Conservation (phyloP, 1,284 basidiomycete genomes). For the Pholiota adiposa region DNA sequence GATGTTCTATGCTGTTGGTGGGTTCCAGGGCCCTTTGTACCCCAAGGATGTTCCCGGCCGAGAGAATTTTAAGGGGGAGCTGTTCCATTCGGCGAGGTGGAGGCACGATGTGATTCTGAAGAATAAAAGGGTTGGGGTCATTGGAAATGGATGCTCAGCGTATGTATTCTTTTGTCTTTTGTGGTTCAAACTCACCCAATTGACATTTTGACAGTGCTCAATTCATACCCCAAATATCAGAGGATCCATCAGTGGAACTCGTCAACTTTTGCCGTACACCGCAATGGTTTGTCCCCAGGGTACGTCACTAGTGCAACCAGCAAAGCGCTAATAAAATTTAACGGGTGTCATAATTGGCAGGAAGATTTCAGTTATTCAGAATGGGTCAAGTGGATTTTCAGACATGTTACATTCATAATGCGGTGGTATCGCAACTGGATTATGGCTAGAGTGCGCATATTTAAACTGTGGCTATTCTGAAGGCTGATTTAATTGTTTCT, state of each 20-base stretch:
- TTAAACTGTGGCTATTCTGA: background rate
- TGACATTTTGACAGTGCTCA: constrained; percentile 47
- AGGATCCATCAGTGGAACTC: constrained; percentile 51
- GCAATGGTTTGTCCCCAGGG: constrained; percentile 52
- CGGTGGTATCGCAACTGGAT: constrained; percentile 49
- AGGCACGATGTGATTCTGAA: constrained; percentile 54
- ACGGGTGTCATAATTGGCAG: constrained; percentile 26
- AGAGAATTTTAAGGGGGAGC: constrained; percentile 51
- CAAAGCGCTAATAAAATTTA: background rate
- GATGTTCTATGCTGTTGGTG: constrained; percentile 48
- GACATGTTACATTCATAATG: constrained; percentile 50
- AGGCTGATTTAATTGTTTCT: background rate
- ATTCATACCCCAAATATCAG: constrained; percentile 53
- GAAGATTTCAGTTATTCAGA: constrained; percentile 44
- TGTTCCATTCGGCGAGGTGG: constrained; percentile 64
- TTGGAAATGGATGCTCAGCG: constrained; percentile 70
- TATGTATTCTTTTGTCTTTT: constrained; percentile 31
- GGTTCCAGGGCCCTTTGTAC: constrained; percentile 48
- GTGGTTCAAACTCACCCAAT: background rate
- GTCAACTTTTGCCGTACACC: constrained; percentile 58
- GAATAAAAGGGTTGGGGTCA: constrained; percentile 60
- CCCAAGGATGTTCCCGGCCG: constrained; percentile 48
- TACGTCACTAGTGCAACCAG: constrained; percentile 23
- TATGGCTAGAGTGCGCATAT: constrained; percentile 44
- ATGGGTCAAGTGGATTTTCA: constrained; percentile 52